These are phyloP conservation scores for Friedmanniomyces endolithicus DNA, from an alignment of 495 filamentous ascomycete species.

Conservation along the genomic window DNA sequence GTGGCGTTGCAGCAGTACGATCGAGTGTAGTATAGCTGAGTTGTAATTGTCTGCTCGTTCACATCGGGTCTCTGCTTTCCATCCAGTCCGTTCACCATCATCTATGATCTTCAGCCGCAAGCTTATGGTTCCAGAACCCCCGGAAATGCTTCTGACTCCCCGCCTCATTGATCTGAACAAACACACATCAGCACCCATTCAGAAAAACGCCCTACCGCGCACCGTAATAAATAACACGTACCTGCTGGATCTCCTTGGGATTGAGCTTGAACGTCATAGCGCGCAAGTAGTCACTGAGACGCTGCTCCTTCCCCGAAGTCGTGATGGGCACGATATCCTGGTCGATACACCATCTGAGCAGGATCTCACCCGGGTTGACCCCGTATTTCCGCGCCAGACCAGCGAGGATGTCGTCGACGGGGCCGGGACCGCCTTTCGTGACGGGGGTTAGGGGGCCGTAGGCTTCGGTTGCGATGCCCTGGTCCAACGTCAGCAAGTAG, in stretches of 20 bases:
- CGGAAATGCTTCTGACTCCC: slow-evolving; percentile 23
- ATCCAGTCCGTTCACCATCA: too few species aligned
- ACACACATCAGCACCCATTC: too few species aligned
- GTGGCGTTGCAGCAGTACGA: too few species aligned
- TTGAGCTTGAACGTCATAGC: slow-evolving; percentile 59
- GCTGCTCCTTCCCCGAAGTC: slow-evolving; percentile 58
- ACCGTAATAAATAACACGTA: too few species aligned
- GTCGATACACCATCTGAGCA: slow-evolving; percentile 67
- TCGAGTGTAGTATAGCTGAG: too few species aligned
- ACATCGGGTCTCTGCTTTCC: too few species aligned
- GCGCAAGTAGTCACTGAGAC: slow-evolving; percentile 53
- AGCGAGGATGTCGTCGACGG: slow-evolving; percentile 49
- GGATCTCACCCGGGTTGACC: slow-evolving; percentile 56
- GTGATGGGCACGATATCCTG: slow-evolving; percentile 67
- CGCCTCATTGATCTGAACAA: slow-evolving; percentile 18
- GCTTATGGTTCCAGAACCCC: slow-evolving; percentile 24
- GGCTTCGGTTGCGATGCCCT: slow-evolving; percentile 56
- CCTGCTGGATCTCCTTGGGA: slow-evolving; percentile 55
- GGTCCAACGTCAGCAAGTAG: slow-evolving; percentile 2
- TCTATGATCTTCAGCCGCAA: slow-evolving; percentile 14
- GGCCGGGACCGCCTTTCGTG: slow-evolving; percentile 54
- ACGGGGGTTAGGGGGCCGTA: slow-evolving; percentile 58
- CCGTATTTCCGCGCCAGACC: slow-evolving; percentile 63
- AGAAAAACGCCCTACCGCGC: too few species aligned
- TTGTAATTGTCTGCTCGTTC: too few species aligned